These are phyloP conservation scores for Cyanophora paradoxa DNA, from an alignment of 78 protist species.

Conservation along the genomic window DNA sequence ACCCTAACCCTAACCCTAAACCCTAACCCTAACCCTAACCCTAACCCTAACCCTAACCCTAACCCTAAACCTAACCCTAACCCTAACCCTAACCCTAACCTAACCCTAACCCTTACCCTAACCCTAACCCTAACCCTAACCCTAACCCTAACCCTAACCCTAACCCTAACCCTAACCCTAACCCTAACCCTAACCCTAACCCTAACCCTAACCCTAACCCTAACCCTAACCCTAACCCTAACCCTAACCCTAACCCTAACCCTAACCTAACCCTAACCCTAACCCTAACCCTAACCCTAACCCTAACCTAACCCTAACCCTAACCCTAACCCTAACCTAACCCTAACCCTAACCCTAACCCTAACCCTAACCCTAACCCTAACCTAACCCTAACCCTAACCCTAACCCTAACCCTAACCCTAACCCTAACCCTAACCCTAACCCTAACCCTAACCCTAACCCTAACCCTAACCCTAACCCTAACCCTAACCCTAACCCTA, in stretches of 20 bases:
- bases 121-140: constrained; percentile 31
- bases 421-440: constrained; percentile 26
- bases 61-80: too few species aligned
- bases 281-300: too few species aligned
- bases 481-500: constrained; percentile 29
- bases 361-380: too few species aligned
- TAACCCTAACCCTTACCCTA: too few species aligned
- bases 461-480: constrained; percentile 16
- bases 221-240: constrained; percentile 30
- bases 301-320: too few species aligned
- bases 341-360: constrained; percentile 30
- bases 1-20: constrained; percentile 29
- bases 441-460: constrained; percentile 28
- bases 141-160: constrained; percentile 31
- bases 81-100: too few species aligned
- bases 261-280: too few species aligned
- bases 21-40: constrained; percentile 1
- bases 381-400: constrained; percentile 28
- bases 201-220: constrained; percentile 31
- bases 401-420: constrained; percentile 31
- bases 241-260: constrained; percentile 31
- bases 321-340: too few species aligned
- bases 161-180: constrained; percentile 30
- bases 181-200: constrained; percentile 30
- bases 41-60: constrained; percentile 1